Base-by-base conservation (phyloP, 116 monocot species). In the Dioscorea cayenensis region DNA sequence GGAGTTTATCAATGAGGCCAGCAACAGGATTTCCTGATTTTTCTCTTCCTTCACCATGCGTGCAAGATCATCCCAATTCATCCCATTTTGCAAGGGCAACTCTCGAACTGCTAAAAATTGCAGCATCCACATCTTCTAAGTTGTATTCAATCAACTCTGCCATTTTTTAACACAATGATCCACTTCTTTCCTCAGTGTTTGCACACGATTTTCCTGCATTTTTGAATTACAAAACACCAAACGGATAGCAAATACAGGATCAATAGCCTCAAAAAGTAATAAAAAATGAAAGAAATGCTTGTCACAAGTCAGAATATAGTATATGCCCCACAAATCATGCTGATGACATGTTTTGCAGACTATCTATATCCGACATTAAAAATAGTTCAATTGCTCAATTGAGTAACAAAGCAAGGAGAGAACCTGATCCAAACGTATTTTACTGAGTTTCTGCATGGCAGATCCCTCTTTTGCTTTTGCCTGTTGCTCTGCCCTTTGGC, bases 21-120 rank as follows among this genome's bases (percentile, higher is more conserved):
- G 99, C 99, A 32, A 99, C 80, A 38, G 99, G 99, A 78, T 99
- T 99, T 76, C 99, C 99, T 21, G 81, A 68, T 82, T 86, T 99
- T 75, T 94, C 83, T 99, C 99, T 72, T 99, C 99, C 76, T 99
- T 99, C 13, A 99, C 77, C 99, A 99, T 99, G 21, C 87, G 91
- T 21, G 79, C 80, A 65, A 99, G 85, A 84, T 87, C 99, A 25
- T 78, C 80, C 99, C 99, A 99, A 72, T 82, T 76, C 99, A 99
- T 99, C 52, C 94, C 99, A 84, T 89, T n/a, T 94, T 60, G 99
- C 91, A 82, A 99, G 85, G 32, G 99, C 94, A 71, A 87, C 99
- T 75, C 99, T n/a, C n/a, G 94, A 73, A 99, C 99, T 64, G 99
- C 99, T 77, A 91, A 67, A 79, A 99, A n/a, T 99, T 28, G 99